Percentiles rank a stretch among this genome's conserved stretches.
Evolutionary conservation across 2,329 filamentous ascomycete genomes (phyloP).

Genomic region (Tolypocladium tropicale): DNA sequence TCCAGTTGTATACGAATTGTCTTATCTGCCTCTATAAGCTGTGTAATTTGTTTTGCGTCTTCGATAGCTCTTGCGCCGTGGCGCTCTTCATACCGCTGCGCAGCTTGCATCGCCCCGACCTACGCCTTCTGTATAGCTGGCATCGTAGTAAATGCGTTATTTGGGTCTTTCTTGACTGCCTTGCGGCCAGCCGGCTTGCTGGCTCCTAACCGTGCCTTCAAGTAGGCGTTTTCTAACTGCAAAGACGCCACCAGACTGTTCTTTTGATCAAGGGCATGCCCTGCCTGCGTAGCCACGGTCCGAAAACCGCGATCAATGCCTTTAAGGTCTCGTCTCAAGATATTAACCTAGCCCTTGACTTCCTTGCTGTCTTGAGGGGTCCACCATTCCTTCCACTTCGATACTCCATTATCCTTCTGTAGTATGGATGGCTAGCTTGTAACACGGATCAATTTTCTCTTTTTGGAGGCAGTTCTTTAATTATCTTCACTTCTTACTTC

Average conservation of each 20-base stretch:
- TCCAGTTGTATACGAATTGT: no score
- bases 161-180: neutral
- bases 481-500: no score
- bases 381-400: no score
- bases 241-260: neutral
- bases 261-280: neutral
- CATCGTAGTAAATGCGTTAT: neutral
- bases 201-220: neutral
- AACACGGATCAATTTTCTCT: no score
- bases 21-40: no score
- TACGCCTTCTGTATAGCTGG: neutral
- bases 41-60: neutral
- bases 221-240: neutral
- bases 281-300: neutral
- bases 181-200: neutral
- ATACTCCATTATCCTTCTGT: no score
- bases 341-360: neutral
- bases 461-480: no score
- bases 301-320: neutral
- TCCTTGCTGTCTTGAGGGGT: neutral
- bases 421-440: no score
- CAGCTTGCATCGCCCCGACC: neutral
- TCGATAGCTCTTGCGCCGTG: neutral
- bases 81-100: neutral
- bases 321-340: neutral